Conservation (phyloP, 1,284 basidiomycete species). For the Inonotus hispidus region DNA sequence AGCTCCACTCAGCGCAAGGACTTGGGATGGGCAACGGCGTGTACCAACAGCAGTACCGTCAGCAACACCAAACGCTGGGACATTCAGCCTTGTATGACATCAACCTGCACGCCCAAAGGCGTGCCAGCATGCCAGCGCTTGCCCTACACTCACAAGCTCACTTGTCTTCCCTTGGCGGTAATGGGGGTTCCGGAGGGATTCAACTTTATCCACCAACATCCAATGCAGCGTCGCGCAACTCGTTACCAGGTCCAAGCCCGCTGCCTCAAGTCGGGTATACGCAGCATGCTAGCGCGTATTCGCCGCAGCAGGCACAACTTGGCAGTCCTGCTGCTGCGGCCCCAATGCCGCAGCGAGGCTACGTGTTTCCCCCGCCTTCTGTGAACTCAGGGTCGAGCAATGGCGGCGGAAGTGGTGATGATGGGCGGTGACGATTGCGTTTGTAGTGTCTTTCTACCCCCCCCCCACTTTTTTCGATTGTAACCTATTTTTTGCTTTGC, state of each 20-base stretch:
- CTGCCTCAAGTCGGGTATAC: constrained; percentile 2
- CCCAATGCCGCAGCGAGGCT: background rate
- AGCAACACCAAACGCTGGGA: background rate
- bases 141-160: constrained; percentile 1
- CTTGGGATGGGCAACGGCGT: background rate
- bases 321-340: background rate
- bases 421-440: background rate
- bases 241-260: background rate
- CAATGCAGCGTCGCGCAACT: background rate
- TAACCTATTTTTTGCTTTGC: background rate
- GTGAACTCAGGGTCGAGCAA: background rate
- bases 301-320: constrained; percentile 1
- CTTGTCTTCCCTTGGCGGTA: background rate
- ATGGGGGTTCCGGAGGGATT: background rate
- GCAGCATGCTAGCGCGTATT: background rate
- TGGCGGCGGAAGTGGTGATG: background rate
- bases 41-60: constrained; percentile 1
- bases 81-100: background rate
- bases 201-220: background rate
- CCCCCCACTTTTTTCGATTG: background rate
- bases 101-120: background rate
- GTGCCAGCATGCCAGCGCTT: background rate
- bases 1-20: constrained; percentile 3
- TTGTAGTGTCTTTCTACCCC: background rate
- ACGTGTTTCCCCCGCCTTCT: constrained; percentile 8